Evolutionary conservation across 2,329 filamentous ascomycete species (phyloP).

Genomic region (Aureobasidium melanogenum): DNA sequence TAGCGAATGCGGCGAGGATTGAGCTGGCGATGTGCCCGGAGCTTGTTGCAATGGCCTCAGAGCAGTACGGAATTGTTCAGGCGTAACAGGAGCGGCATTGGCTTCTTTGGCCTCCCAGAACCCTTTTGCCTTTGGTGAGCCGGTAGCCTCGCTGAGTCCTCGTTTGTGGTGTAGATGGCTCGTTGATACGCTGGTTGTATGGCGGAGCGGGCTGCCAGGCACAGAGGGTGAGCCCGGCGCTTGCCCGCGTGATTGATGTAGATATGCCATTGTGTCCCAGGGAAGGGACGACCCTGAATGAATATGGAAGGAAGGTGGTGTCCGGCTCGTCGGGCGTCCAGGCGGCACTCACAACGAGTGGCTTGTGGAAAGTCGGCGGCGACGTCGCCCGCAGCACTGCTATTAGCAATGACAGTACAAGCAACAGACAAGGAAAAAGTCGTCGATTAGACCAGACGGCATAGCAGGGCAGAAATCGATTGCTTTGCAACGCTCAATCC

Average conservation of each 20-base stretch:
- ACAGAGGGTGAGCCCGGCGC: neutral
- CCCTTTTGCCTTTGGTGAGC: conserved; percentile 6
- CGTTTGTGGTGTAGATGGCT: conserved; percentile 7
- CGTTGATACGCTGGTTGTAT: neutral
- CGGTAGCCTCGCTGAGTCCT: conserved; percentile 10
- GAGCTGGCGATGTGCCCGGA: conserved; percentile 9
- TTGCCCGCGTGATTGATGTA: conserved; percentile 4
- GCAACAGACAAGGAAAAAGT: conserved; percentile 1
- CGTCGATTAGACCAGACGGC: neutral
- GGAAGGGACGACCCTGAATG: neutral
- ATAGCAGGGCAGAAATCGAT: conserved; percentile 11
- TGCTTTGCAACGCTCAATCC: conserved; percentile 8
- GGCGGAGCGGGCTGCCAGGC: conserved; percentile 3
- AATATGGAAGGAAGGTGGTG: neutral
- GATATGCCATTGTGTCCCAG: conserved; percentile 2
- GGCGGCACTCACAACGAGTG: neutral
- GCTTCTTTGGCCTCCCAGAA: conserved; percentile 12
- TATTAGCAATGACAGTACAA: conserved; percentile 2
- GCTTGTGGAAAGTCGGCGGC: neutral
- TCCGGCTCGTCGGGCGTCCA: neutral
- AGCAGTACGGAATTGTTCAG: conserved; percentile 14
- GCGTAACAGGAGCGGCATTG: neutral
- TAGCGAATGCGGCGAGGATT: neutral
- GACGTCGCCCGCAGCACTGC: conserved; percentile 5
- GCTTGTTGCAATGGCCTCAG: conserved; percentile 15